Evolutionary conservation across 805 yeast species (phyloP).

Genomic region (Yamadazyma akitaensis): DNA sequence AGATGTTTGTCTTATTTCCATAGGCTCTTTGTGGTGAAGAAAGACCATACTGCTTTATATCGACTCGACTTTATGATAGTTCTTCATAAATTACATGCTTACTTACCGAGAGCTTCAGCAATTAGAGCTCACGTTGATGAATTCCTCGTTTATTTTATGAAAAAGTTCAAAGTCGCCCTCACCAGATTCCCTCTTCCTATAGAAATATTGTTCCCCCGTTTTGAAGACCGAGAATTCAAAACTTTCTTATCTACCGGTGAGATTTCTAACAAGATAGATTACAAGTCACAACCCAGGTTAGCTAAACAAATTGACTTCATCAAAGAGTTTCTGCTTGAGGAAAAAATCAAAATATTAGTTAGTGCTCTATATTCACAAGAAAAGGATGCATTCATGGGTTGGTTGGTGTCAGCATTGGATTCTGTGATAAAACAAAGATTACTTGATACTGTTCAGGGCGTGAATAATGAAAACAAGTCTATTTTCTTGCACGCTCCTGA

Average conservation of each 20-base stretch:
- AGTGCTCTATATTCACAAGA: constrained; percentile 47
- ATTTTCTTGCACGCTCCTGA: constrained; percentile 10
- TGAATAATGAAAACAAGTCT: constrained; percentile 3
- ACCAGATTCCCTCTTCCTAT: constrained; percentile 51
- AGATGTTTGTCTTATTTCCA: constrained; percentile 68
- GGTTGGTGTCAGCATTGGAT: constrained; percentile 39
- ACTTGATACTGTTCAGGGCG: constrained; percentile 8
- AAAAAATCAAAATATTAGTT: constrained; percentile 48
- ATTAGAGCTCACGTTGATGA: constrained; percentile 60
- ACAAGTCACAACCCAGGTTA: constrained; percentile 22
- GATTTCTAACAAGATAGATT: constrained; percentile 18
- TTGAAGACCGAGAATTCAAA: constrained; percentile 42
- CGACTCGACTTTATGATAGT: constrained; percentile 74
- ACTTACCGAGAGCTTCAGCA: constrained; percentile 43
- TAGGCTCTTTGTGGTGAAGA: constrained; percentile 56
- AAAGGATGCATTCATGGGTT: constrained; percentile 39
- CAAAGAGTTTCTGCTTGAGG: constrained; percentile 37
- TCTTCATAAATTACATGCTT: constrained; percentile 45
- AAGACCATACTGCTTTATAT: constrained; percentile 55
- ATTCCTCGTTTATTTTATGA: constrained; percentile 64
- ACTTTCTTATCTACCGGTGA: constrained; percentile 64
- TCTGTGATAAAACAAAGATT: constrained; percentile 22
- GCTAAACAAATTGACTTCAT: constrained; percentile 37
- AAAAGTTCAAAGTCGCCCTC: constrained; percentile 48
- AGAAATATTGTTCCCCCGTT: constrained; percentile 67